Evolutionary conservation across 1,284 basidiomycete genomes (phyloP), one percentile per base, ranked within the genome.

Genomic region (Fomitopsis schrenkii): DNA sequence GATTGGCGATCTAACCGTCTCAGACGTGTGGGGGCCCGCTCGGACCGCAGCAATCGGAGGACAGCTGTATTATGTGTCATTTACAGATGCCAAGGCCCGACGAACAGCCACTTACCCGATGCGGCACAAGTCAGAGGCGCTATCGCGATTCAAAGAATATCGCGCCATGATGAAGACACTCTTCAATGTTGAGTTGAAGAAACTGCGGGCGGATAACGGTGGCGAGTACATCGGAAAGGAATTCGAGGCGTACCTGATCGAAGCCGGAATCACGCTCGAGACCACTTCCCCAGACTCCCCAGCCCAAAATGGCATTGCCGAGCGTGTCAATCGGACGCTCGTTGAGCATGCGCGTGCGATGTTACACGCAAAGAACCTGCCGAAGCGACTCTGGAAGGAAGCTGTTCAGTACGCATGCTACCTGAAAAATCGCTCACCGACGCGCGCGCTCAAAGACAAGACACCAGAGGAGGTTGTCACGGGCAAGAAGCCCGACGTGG

Each of bases 11-110:
- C 66, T 75, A 3, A 66, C 76, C 14, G 72, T 76, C 56, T 70
- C 68, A 2, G 76, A 80, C 58, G 40, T 77, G 5, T 79, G 77
- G 78, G 78, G 77, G n/a, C 72, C 73, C 30, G 59, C 77, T 2
- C 62, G 58, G 2, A 64, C 70, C 1, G 50, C 64, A 54, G 72
- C 73, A 1, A 58, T 73, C 19, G 60, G 68, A 1, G 60, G 68
- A 0, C 58, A 68, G 15, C 42, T n/a, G 2, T 77, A 75, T 59
- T 70, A 65, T 44, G 59, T 68, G 17, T 64, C 66, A 0, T 73
- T 72, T 63, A 75, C 68, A 3, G 72, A 76, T 55, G 68, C 66
- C 50, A 28, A 46, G 0, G 64, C 64, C 0, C 64, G 71, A 1
- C 59, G 55, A 10, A 64, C 66, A 1, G 45, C 60, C n/a, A 42